A percentile compares a stretch with the other conserved stretches of the same genome.
phyloP scores from a whole-genome alignment of 129 eudicot species.

The Glebionis coronaria region DNA sequence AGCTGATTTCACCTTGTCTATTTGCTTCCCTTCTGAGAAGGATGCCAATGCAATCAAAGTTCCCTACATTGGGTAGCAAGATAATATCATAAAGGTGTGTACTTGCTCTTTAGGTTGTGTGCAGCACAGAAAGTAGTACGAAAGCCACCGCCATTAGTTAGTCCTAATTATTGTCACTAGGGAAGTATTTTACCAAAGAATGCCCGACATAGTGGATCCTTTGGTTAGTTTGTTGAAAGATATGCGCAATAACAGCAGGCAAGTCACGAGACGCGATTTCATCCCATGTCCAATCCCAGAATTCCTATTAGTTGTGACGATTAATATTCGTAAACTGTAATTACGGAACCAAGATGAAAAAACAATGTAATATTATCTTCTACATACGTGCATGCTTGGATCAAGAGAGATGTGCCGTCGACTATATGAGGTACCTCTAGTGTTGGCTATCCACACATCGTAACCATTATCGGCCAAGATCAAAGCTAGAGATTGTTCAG shows the following conservation, averaged over 20 bases:
- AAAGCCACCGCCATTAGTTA: background rate
- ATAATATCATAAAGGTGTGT: constrained; percentile 17
- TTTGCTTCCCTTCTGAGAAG: constrained; percentile 56
- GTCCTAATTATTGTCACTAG: background rate
- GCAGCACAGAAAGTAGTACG: constrained; percentile 16
- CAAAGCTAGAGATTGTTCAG: constrained; percentile 68
- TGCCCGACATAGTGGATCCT: constrained; percentile 52
- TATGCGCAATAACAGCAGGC: constrained; percentile 56
- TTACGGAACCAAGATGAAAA: background rate
- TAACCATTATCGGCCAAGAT: constrained; percentile 77
- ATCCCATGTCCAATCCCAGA: constrained; percentile 99
- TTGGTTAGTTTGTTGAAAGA: constrained; percentile 66
- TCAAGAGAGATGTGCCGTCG: constrained; percentile 56
- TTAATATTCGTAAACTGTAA: background rate
- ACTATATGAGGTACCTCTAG: constrained; percentile 83
- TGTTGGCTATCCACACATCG: constrained; percentile 92
- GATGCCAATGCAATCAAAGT: constrained; percentile 80
- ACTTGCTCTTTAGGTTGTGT: constrained; percentile 15
- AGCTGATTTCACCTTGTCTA: constrained; percentile 79
- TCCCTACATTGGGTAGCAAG: constrained; percentile 49
- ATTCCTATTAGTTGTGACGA: constrained; percentile 43
- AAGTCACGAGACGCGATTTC: constrained; percentile 71
- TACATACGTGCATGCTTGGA: constrained; percentile 46
- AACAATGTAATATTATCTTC: background rate
- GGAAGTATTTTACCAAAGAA: constrained; percentile 1